These are phyloP conservation scores for Stemphylium lycopersici DNA, from an alignment of 2,329 filamentous ascomycete species.

Conservation along the genomic window DNA sequence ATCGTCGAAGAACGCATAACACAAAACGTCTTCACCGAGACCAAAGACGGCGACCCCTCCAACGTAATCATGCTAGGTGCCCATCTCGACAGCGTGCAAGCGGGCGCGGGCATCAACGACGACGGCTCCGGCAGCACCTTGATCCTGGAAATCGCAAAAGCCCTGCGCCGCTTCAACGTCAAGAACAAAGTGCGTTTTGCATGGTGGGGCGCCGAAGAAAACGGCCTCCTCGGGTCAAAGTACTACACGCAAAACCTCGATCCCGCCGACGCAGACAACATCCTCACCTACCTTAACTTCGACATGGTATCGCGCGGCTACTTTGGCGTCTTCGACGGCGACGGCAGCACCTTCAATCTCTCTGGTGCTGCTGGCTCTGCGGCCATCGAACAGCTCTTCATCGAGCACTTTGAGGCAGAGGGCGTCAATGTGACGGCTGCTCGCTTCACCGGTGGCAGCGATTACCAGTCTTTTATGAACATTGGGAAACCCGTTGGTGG, in stretches of 20 bases:
- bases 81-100: slow-evolving; percentile 48
- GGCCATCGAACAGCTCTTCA: slow-evolving; percentile 45
- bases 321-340: slow-evolving; percentile 50
- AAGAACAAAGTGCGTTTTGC: slow-evolving; percentile 52
- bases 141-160: slow-evolving; percentile 47
- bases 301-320: slow-evolving; percentile 51
- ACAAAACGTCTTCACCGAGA: slow-evolving; percentile 51
- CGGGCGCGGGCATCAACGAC: slow-evolving; percentile 51
- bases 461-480: slow-evolving; percentile 51
- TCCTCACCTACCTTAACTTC: slow-evolving; percentile 52
- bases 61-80: slow-evolving; percentile 50
- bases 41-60: slow-evolving; percentile 45
- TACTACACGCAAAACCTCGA: slow-evolving; percentile 47
- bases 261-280: slow-evolving; percentile 41
- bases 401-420: slow-evolving; percentile 43
- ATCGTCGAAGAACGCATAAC: slow-evolving; percentile 58
- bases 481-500: slow-evolving; percentile 50
- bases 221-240: slow-evolving; percentile 48
- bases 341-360: slow-evolving; percentile 44
- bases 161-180: slow-evolving; percentile 46
- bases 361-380: slow-evolving; percentile 43
- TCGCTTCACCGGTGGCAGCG: slow-evolving; percentile 49
- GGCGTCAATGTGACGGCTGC: slow-evolving; percentile 47
- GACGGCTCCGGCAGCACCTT: slow-evolving; percentile 49
- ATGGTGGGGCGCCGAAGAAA: slow-evolving; percentile 52